A percentile compares a stretch with the other conserved stretches of the same genome.
Evolutionary conservation across 306 rosid species (phyloP).

Genomic region (Castanea mollissima): DNA sequence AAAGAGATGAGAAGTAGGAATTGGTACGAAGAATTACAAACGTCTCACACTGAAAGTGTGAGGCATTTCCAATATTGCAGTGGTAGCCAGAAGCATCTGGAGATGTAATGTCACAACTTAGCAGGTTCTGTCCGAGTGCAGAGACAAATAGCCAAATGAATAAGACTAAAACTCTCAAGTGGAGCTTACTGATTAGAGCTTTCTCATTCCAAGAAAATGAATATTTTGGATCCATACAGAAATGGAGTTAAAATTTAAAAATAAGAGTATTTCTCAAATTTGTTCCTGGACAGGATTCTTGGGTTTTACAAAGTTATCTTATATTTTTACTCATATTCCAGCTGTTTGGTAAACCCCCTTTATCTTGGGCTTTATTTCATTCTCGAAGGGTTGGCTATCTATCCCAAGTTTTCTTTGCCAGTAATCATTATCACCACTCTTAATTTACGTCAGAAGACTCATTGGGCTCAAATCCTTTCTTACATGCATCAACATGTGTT

Average conservation of each 20-base stretch:
- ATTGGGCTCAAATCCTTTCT: slow-evolving; percentile 36
- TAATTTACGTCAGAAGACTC: slow-evolving; percentile 23
- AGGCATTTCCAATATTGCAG: slow-evolving; percentile 39
- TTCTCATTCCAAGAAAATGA: slow-evolving; percentile 39
- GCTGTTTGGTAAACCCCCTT: slow-evolving; percentile 31
- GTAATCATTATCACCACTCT: slow-evolving; percentile 26
- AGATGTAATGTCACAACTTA: slow-evolving; percentile 48
- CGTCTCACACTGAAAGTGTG: slow-evolving; percentile 55
- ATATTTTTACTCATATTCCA: slow-evolving; percentile 28
- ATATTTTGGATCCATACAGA: slow-evolving; percentile 64
- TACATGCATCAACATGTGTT: slow-evolving; percentile 11
- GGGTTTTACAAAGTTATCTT: slow-evolving; percentile 48
- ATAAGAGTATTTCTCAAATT: slow-evolving; percentile 33
- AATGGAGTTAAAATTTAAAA: slow-evolving; percentile 28
- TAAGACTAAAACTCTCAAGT: slow-evolving; percentile 40
- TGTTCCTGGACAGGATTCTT: slow-evolving; percentile 44
- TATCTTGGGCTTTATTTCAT: slow-evolving; percentile 4
- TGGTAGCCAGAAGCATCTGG: slow-evolving; percentile 47
- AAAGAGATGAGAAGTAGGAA: slow-evolving; percentile 64
- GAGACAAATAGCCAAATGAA: slow-evolving; percentile 47
- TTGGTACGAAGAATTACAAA: slow-evolving; percentile 65
- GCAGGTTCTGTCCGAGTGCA: slow-evolving; percentile 38
- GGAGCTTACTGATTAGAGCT: slow-evolving; percentile 36
- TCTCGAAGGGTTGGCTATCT: slow-evolving; percentile 19
- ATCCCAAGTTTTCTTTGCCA: slow-evolving; percentile 24